Evolutionary conservation across 805 yeast species (phyloP).

Genomic region (Citeromyces matritensis): DNA sequence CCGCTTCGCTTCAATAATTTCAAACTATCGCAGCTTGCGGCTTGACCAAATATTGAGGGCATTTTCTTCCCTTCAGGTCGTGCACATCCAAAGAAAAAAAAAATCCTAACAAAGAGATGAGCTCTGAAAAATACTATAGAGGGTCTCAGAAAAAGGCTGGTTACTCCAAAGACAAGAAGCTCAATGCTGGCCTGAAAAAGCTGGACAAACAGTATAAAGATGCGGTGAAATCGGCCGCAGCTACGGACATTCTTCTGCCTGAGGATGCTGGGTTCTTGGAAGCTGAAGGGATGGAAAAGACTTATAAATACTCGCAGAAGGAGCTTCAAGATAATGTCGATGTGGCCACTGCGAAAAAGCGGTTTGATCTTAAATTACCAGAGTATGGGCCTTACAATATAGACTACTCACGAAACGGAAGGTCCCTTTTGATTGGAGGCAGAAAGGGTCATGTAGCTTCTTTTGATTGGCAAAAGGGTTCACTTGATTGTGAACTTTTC

Average conservation of each 20-base stretch:
- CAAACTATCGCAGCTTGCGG: too few species aligned
- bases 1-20: too few species aligned
- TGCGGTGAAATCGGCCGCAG: conserved; percentile 73
- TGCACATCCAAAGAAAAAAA: not conserved
- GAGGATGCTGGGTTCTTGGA: conserved; percentile 82
- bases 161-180: conserved; percentile 36
- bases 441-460: conserved; percentile 90
- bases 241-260: conserved; percentile 71
- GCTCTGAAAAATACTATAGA: too few species aligned
- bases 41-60: too few species aligned
- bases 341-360: conserved; percentile 55
- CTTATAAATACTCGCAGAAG: conserved; percentile 69
- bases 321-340: conserved; percentile 73
- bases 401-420: conserved; percentile 80
- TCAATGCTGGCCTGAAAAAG: conserved; percentile 50
- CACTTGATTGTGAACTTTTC: conserved; percentile 65
- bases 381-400: conserved; percentile 79
- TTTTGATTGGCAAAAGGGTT: conserved; percentile 90
- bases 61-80: not conserved
- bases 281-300: conserved; percentile 91
- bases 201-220: conserved; percentile 60
- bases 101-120: not conserved
- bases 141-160: not conserved
- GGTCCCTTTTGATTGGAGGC: conserved; percentile 76
- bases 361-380: conserved; percentile 54